Conservation (phyloP, 2,329 filamentous ascomycete species). For the Didymella sp. region DNA sequence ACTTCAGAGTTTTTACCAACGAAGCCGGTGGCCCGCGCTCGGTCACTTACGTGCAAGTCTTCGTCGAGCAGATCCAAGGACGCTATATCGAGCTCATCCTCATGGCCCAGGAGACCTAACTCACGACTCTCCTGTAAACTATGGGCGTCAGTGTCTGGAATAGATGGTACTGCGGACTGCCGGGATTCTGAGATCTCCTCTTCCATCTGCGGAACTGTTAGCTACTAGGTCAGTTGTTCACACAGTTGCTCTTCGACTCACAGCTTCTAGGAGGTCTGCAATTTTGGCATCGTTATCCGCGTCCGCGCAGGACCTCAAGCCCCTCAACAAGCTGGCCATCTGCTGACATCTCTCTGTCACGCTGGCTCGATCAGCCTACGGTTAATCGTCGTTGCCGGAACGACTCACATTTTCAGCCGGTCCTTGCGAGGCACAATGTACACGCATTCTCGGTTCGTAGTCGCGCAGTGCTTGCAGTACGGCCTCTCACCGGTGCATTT, state of each 20-base stretch:
- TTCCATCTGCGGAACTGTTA: slow-evolving; percentile 34
- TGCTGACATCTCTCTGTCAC: slow-evolving; percentile 40
- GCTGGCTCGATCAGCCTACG: slow-evolving; percentile 29
- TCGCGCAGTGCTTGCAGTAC: slow-evolving; percentile 48
- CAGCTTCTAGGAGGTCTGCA: slow-evolving; percentile 32
- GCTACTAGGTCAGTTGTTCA: background rate
- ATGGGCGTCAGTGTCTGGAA: slow-evolving; percentile 29
- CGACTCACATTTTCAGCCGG: slow-evolving; percentile 44
- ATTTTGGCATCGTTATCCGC: slow-evolving; percentile 35
- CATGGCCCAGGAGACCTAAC: slow-evolving; percentile 8
- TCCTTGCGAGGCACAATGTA: slow-evolving; percentile 51
- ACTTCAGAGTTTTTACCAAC: slow-evolving; percentile 45
- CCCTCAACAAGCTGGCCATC: slow-evolving; percentile 35
- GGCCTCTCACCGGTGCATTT: slow-evolving; percentile 51
- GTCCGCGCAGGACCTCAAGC: slow-evolving; percentile 24
- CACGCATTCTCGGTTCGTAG: slow-evolving; percentile 44
- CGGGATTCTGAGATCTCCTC: slow-evolving; percentile 34
- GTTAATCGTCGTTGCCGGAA: too few species aligned
- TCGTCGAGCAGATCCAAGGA: slow-evolving; percentile 39
- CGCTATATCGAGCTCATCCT: slow-evolving; percentile 28
- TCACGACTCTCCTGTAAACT: slow-evolving; percentile 22
- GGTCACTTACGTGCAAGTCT: slow-evolving; percentile 35
- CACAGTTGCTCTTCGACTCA: slow-evolving; percentile 6
- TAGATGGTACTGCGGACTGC: slow-evolving; percentile 23
- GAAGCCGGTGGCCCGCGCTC: slow-evolving; percentile 42